Evolutionary conservation across 805 yeast species (phyloP).

Genomic region (Soucietia sequanensis): DNA sequence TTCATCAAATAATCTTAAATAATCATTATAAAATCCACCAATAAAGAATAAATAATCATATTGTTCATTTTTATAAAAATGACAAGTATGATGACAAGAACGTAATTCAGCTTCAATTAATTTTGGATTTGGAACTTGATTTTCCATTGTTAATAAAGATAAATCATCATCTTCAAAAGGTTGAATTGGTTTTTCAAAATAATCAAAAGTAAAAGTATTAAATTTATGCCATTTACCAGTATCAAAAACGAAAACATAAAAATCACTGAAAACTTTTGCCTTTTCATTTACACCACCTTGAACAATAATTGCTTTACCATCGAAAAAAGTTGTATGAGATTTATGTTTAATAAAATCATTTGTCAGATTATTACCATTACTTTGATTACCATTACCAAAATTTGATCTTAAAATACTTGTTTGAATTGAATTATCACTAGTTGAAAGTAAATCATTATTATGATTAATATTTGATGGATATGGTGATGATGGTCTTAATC

Average conservation of each 20-base stretch:
- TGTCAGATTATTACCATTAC: background rate
- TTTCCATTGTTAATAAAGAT: slow-evolving; percentile 18
- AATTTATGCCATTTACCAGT: slow-evolving; percentile 34
- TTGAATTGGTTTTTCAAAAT: slow-evolving; percentile 23
- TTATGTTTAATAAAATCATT: slow-evolving; percentile 4
- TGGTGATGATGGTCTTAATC: background rate
- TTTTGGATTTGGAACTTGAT: slow-evolving; percentile 23
- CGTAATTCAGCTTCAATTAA: slow-evolving; percentile 40
- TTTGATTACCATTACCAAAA: too few species aligned
- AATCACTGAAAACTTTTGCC: slow-evolving; percentile 28
- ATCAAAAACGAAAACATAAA: slow-evolving; percentile 31
- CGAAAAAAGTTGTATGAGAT: slow-evolving; percentile 18
- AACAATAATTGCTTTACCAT: slow-evolving; percentile 28
- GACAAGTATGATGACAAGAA: slow-evolving; percentile 40
- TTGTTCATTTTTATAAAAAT: slow-evolving; percentile 30
- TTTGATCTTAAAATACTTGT: background rate
- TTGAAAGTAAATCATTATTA: too few species aligned
- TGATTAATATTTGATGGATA: background rate
- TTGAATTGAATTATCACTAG: slow-evolving; percentile 5
- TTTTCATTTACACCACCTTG: slow-evolving; percentile 42
- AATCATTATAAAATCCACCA: slow-evolving; percentile 41
- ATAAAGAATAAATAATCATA: slow-evolving; percentile 34
- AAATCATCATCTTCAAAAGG: slow-evolving; percentile 32
- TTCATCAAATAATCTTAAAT: slow-evolving; percentile 29
- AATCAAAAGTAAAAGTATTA: slow-evolving; percentile 35